phyloP scores from a whole-genome alignment of 164 flowering plant genomes.

The Cinnamomum chago region DNA sequence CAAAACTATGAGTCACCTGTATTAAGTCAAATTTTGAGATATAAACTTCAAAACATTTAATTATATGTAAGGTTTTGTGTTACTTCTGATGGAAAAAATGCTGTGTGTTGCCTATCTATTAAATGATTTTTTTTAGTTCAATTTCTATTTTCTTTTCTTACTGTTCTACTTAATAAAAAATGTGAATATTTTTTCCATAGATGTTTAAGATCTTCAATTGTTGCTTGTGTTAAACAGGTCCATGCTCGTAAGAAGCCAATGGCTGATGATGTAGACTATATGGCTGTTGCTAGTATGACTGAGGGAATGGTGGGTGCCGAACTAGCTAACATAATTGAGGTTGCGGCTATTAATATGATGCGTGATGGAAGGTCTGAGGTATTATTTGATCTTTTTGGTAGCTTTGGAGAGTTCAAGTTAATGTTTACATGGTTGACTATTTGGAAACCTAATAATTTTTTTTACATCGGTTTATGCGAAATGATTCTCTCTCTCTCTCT shows the following conservation, averaged over 20 bases:
- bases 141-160: neutral
- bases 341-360: constrained; percentile 91
- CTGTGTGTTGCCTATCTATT: neutral
- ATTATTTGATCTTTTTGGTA: constrained; percentile 4
- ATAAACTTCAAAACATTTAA: neutral
- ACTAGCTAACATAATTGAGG: constrained; percentile 89
- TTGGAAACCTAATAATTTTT: neutral
- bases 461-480: too few species aligned
- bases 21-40: too few species aligned
- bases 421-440: neutral
- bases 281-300: constrained; percentile 85
- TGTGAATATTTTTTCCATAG: neutral
- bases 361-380: constrained; percentile 96
- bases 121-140: neutral
- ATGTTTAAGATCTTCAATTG: neutral
- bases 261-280: constrained; percentile 93
- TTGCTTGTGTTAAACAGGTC: constrained; percentile 46
- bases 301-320: constrained; percentile 99
- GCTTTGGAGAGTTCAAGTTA: neutral
- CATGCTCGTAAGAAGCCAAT: constrained; percentile 97
- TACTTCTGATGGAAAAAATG: too few species aligned
- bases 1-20: neutral
- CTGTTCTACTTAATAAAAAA: neutral
- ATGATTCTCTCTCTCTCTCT: too few species aligned
- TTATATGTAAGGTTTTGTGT: neutral